Evolutionary conservation across 2,329 filamentous ascomycete genomes (phyloP), one percentile per base, ranked within the genome.

Genomic region (Pseudogymnoascus sp.): DNA sequence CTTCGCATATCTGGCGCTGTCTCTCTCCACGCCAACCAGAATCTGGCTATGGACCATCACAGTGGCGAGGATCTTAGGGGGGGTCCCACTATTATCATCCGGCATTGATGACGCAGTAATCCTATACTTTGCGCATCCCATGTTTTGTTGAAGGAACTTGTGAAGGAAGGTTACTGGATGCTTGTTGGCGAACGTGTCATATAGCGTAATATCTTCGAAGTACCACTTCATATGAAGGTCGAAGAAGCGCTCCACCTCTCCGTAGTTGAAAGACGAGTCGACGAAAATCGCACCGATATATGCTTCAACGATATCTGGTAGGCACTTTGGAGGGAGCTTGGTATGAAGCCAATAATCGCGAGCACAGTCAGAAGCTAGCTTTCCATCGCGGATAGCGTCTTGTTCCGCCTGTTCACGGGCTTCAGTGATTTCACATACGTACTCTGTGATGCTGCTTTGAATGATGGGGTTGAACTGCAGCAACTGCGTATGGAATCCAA

Each of bases 281-380:
- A 99, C 89, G 73, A 98, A 98, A 21, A 97, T 81, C 19, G 93
- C 93, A 1, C 92, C 95, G 2, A 97, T 78, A 70, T 92, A 95
- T 0, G 93, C 86, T 79, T 99, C 95, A 3, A 98, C 81, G 39
- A 96, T 85, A 74, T 99, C 95, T 0, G 93, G 85, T 5, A 98
- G 84, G 62, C 78, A 81, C 71, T 95, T 95, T 7, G 90, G 90
- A 1, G 89, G 86, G 43, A 84, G 79, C 14, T 79, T 80, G 8
- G 83, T 81, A 11, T 79, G 77, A 28, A 84, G 80, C 91, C 90
- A 95, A 74, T 87, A 93, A 76, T 90, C 85, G 3, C 81, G 78
- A 8, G 80, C 77, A 28, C 81, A 83, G 1, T 80, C 75, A 1
- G 68, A 66, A 10, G 71, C 70, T 1, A 69, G 65, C 54, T 74